Evolutionary conservation across 2,329 filamentous ascomycete genomes (phyloP).

Genomic region (Fusarium fracticaudum): DNA sequence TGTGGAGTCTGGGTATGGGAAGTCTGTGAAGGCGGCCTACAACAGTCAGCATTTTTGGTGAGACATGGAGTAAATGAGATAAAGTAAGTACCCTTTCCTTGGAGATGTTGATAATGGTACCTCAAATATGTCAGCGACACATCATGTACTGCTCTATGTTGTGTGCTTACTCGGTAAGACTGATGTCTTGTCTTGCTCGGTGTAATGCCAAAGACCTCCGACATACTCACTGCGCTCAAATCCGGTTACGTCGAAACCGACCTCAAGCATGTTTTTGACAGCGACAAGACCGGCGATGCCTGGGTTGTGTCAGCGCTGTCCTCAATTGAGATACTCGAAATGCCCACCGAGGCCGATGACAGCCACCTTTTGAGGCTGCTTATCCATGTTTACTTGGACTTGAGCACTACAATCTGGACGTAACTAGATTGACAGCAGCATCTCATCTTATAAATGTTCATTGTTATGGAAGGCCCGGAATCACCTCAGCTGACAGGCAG

Average conservation of each 20-base stretch:
- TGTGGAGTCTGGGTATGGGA: conserved; percentile 44
- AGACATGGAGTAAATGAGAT: background rate
- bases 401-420: fast-evolving
- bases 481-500: conserved; percentile 10
- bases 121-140: conserved; percentile 15
- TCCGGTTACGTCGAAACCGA: conserved; percentile 54
- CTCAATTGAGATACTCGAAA: background rate
- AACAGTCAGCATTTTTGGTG: background rate
- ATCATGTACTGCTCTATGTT: background rate
- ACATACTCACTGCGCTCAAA: conserved; percentile 54
- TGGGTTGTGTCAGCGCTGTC: background rate
- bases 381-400: conserved; percentile 6
- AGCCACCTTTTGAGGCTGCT: conserved; percentile 36
- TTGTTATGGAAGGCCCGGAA: background rate
- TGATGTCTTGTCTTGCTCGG: conserved; percentile 50
- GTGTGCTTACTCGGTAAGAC: conserved; percentile 47
- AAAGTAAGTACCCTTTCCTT: conserved; percentile 39
- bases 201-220: conserved; percentile 57
- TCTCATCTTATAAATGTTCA: background rate
- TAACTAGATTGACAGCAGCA: background rate
- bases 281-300: conserved; percentile 51
- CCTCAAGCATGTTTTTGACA: conserved; percentile 54
- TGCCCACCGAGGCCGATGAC: conserved; percentile 44
- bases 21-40: conserved; percentile 50
- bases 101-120: conserved; percentile 47